Evolutionary conservation across 78 protist genomes (phyloP), one percentile per base, ranked within the genome.

Genomic region (Acrasis kona): DNA sequence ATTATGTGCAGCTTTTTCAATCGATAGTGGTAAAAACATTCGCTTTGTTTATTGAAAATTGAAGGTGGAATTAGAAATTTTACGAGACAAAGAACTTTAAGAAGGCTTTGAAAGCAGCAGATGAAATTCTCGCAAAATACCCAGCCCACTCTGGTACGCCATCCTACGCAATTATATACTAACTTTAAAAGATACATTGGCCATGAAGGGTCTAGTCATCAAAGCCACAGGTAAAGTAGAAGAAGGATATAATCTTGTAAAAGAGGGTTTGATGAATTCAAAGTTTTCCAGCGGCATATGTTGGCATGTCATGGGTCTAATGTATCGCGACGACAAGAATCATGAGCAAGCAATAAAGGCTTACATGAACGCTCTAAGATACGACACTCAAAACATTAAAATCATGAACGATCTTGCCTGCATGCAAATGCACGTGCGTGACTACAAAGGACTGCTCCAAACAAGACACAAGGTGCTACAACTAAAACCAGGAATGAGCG

Each of bases 241-340:
- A 30, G 95, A 91, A 68, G 96, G 94, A n/a, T 89, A 81, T 79
- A 90, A 86, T 65, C 30, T 57, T 9, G 98, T 83, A 10, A 72
- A 81, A 28, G 31, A 19, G 36, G 89, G 86, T 2, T 72, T 92
- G 37, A 75, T 41, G 66, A 6, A 72, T 31, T 36, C 6, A 74
- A 66, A 10, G 66, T 41, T 29, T 78, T 81, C 64, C 39, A 67
- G 76, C 27, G 87, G 81, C 38, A 66, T 84, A 0, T 82, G 93
- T 78, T 91, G 94, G 96, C 96, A 95, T 70, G 95, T 93, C 9
- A 81, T 79, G 36, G 98, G 98, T 0, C 88, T 90, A 12, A 28
- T 95, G 27, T 77, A 87, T 72, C 87, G 93, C 68, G 38, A 75
- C 2, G 96, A 95, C 78, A 69, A 85, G 27, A 90, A 92, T 80